phyloP scores from a whole-genome alignment of 345 rosid species.

The Clarkia xantiana region DNA sequence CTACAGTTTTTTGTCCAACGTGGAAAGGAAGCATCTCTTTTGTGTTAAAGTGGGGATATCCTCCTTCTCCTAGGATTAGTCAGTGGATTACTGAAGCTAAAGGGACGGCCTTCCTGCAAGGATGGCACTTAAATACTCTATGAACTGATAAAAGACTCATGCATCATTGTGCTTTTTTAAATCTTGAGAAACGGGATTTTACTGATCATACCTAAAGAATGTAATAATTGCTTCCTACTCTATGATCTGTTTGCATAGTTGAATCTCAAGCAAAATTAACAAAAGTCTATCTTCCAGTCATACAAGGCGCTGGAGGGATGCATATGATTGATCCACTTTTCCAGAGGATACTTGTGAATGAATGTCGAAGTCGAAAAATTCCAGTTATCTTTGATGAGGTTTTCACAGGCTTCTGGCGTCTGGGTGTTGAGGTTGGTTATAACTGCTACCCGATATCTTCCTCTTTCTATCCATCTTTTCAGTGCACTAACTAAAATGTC shows the following conservation, averaged over 20 bases:
- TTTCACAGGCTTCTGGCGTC: slow-evolving; percentile 94
- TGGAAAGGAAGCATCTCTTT: background rate
- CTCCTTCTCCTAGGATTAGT: no score
- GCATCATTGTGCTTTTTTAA: background rate
- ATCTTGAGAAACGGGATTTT: background rate
- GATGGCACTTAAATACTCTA: background rate
- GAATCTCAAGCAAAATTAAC: no score
- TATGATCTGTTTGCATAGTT: no score
- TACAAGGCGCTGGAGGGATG: slow-evolving; percentile 98
- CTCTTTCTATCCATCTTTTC: background rate
- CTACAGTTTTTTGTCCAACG: no score
- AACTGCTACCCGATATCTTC: background rate
- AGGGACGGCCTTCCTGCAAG: no score
- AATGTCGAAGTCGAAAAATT: slow-evolving; percentile 53
- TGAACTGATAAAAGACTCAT: background rate
- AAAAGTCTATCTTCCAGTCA: slow-evolving; percentile 28
- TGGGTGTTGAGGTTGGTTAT: slow-evolving; percentile 69
- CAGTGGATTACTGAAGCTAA: no score
- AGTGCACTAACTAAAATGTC: slow-evolving; percentile 1
- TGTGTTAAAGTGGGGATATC: background rate
- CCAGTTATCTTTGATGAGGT: slow-evolving; percentile 96
- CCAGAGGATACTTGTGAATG: slow-evolving; percentile 72
- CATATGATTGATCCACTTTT: slow-evolving; percentile 93
- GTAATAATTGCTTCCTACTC: no score
- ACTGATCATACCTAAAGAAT: background rate